phyloP scores from a whole-genome alignment of 441 rosid species.

The Bocquillonia castaneifolia region DNA sequence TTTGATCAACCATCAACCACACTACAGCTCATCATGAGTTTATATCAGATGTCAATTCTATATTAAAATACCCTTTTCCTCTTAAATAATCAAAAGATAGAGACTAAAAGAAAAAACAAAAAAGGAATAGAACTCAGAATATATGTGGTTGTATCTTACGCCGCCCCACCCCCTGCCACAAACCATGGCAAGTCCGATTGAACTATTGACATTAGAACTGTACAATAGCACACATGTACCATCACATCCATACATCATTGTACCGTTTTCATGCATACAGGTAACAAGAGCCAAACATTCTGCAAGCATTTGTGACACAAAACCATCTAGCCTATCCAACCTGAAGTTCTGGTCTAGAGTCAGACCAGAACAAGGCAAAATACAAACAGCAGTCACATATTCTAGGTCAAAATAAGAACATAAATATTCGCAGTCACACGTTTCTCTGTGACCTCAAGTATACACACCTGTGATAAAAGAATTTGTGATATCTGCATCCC shows the following conservation, averaged over 20 bases:
- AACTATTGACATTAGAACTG: not conserved
- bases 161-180: no score
- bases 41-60: not conserved
- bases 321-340: not conserved
- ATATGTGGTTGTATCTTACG: not conserved
- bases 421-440: not conserved
- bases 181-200: not conserved
- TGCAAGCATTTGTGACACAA: not conserved
- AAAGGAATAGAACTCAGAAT: not conserved
- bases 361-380: not conserved
- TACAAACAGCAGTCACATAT: not conserved
- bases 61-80: not conserved
- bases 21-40: not conserved
- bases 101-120: not conserved
- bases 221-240: not conserved
- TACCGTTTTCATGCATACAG: not conserved
- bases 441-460: constrained; percentile 14
- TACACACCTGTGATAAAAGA: constrained; percentile 69
- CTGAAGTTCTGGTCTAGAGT: not conserved
- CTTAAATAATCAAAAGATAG: not conserved
- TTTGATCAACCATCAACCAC: not conserved
- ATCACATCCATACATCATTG: not conserved
- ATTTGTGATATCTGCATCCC: constrained; percentile 60
- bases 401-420: not conserved
- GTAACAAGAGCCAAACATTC: not conserved